Evolutionary conservation across 2,329 filamentous ascomycete species (phyloP).

Genomic region (Dothistroma pini): DNA sequence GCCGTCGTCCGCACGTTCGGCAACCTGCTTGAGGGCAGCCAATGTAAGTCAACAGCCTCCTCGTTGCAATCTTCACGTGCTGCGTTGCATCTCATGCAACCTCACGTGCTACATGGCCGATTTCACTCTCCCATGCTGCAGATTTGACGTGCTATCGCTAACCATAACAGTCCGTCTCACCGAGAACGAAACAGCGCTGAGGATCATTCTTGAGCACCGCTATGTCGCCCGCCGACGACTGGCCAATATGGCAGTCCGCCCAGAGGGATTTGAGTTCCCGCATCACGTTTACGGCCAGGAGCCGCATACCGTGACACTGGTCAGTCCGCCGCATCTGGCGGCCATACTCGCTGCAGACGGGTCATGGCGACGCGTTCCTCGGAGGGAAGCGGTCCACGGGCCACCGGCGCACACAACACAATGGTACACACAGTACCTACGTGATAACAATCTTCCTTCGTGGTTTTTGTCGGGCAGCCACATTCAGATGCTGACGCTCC

Average conservation of each 20-base stretch:
- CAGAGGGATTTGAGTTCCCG: conserved; percentile 9
- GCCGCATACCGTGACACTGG: conserved; percentile 2
- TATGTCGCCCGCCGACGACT: neutral
- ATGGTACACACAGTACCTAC: conserved; percentile 14
- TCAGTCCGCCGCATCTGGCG: conserved; percentile 12
- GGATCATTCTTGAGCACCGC: neutral
- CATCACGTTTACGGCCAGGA: conserved; percentile 1
- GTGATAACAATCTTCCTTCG: conserved; percentile 1
- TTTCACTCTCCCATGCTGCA: neutral
- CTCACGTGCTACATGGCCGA: neutral
- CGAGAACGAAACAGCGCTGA: neutral
- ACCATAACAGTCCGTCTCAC: neutral
- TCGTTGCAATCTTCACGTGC: neutral
- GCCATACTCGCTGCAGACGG: conserved; percentile 8
- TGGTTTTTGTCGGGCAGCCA: conserved; percentile 2
- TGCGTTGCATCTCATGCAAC: neutral
- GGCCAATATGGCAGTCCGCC: neutral
- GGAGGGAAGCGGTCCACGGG: conserved; percentile 1
- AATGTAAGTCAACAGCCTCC: neutral
- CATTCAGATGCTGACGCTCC: neutral
- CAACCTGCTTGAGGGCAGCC: neutral
- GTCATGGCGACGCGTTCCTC: conserved; percentile 1
- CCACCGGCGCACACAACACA: conserved; percentile 7
- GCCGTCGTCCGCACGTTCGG: conserved; percentile 1
- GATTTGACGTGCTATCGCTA: neutral